phyloP scores from a whole-genome alignment of 306 rosid genomes.

The Delonix regia region DNA sequence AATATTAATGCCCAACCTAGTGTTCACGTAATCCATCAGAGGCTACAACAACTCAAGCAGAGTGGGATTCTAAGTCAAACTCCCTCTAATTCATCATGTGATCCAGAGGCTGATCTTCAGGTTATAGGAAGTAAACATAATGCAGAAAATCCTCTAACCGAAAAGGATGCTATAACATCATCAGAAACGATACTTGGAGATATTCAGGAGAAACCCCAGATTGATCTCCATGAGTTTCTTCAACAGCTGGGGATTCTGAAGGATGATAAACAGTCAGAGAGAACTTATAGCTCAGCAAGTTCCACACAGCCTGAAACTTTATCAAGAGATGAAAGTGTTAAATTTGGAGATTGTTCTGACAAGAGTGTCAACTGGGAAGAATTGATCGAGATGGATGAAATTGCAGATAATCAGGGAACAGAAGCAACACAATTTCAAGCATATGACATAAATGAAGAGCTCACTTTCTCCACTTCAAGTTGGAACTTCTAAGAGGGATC shows the following conservation, averaged over 20 bases:
- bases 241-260: conserved; percentile 85
- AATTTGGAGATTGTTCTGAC: conserved; percentile 62
- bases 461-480: conserved; percentile 65
- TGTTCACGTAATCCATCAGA: conserved; percentile 92
- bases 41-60: conserved; percentile 79
- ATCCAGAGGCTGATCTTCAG: conserved; percentile 45
- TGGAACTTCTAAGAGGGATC: conserved; percentile 67
- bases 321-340: conserved; percentile 43
- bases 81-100: conserved; percentile 50
- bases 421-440: conserved; percentile 52
- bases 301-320: conserved; percentile 51
- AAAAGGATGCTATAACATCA: conserved; percentile 41
- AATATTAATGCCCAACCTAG: conserved; percentile 92
- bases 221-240: conserved; percentile 96
- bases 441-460: conserved; percentile 61
- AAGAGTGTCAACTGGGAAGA: conserved; percentile 75
- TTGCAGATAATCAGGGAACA: conserved; percentile 54
- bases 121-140: conserved; percentile 27
- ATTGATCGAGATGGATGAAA: conserved; percentile 69
- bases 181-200: conserved; percentile 41
- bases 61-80: conserved; percentile 48
- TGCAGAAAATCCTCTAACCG: conserved; percentile 33
- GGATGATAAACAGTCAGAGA: conserved; percentile 51
- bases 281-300: conserved; percentile 44
- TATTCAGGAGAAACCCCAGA: conserved; percentile 83